These are phyloP conservation scores for Penicillium sp. DNA, from an alignment of 2,329 filamentous ascomycete genomes.

Conservation along the genomic window DNA sequence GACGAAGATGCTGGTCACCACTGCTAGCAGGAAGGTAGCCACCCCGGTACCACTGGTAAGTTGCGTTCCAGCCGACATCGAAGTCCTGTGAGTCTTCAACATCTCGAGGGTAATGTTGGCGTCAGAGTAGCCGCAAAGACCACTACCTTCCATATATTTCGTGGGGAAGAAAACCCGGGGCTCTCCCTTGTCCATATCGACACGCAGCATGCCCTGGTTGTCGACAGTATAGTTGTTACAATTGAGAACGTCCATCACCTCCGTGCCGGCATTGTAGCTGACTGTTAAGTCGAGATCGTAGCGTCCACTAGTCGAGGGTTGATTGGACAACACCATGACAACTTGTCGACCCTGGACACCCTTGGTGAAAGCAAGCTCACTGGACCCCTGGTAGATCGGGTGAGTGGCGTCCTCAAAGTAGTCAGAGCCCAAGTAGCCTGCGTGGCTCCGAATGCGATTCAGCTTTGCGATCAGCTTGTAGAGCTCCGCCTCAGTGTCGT, in stretches of 20 bases:
- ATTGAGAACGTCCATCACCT: conserved; percentile 24
- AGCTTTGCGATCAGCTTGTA: conserved; percentile 34
- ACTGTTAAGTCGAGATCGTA: conserved; percentile 27
- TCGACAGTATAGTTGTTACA: conserved; percentile 24
- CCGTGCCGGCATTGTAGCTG: conserved; percentile 20
- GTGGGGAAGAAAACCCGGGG: conserved; percentile 27
- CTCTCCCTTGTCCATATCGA: conserved; percentile 26
- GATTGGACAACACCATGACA: conserved; percentile 40
- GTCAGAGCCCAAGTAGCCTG: conserved; percentile 25
- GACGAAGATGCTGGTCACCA: neutral
- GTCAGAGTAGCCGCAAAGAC: conserved; percentile 22
- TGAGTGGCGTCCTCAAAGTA: conserved; percentile 32
- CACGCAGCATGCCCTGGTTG: conserved; percentile 17
- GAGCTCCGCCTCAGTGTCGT: conserved; percentile 34
- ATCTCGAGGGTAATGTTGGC: conserved; percentile 6
- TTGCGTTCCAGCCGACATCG: neutral
- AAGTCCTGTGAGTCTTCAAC: conserved; percentile 1
- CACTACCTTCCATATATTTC: conserved; percentile 24
- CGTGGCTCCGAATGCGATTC: conserved; percentile 39
- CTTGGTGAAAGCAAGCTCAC: conserved; percentile 41
- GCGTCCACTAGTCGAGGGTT: conserved; percentile 25
- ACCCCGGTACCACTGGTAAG: neutral
- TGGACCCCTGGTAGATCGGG: conserved; percentile 18
- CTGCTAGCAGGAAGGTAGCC: neutral
- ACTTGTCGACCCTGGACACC: conserved; percentile 36